A percentile compares a stretch with the other conserved stretches of the same genome.
phyloP scores from a whole-genome alignment of 75 land plant species.

The Cunninghamia lanceolata region DNA sequence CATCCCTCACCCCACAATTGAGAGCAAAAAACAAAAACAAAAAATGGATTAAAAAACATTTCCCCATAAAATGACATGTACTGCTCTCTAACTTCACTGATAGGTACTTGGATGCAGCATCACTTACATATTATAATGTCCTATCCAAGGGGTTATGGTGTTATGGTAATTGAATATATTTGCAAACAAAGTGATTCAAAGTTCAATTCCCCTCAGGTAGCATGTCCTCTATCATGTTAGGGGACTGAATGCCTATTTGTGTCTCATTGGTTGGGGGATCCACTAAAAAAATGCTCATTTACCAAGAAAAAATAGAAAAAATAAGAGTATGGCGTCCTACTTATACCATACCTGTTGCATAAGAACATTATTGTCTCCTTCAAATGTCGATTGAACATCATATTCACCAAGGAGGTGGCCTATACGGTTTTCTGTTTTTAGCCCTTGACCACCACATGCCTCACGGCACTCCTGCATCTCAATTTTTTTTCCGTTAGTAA shows the following conservation, averaged over 20 bases:
- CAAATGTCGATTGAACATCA: conserved; percentile 95
- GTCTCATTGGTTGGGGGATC: background rate
- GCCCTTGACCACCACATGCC: conserved; percentile 98
- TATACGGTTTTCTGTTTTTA: conserved; percentile 87
- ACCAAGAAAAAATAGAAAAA: background rate
- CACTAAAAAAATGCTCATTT: background rate
- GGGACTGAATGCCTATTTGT: background rate
- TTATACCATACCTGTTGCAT: conserved; percentile 81
- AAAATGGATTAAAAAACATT: no score
- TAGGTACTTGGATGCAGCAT: no score
- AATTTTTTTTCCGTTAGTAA: background rate
- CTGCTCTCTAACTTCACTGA: no score
- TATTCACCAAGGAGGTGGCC: conserved; percentile 76
- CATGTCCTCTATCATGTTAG: background rate
- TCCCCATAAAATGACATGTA: no score
- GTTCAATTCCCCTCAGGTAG: background rate
- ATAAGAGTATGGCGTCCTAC: background rate
- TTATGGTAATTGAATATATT: no score
- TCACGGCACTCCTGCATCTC: conserved; percentile 86
- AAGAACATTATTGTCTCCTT: conserved; percentile 89
- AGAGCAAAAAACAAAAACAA: no score
- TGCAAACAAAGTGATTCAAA: no score
- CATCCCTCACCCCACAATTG: no score
- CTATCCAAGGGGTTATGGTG: no score
- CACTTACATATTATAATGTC: no score